A percentile compares a stretch with the other conserved stretches of the same genome.
phyloP scores from a whole-genome alignment of 1,284 basidiomycete species.

The Ustilago sp. region DNA sequence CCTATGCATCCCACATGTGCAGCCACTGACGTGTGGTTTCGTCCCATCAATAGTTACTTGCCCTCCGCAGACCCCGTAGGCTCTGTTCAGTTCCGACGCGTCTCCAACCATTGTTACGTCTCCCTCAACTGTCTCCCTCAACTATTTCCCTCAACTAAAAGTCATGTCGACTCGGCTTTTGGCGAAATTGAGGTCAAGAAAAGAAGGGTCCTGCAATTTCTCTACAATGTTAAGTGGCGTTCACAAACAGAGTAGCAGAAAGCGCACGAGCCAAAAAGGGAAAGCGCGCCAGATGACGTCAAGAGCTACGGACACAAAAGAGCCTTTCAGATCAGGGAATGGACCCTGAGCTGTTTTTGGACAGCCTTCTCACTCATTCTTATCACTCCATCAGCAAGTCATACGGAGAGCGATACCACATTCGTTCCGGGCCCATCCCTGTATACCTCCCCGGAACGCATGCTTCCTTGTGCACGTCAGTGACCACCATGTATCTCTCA shows the following conservation, averaged over 20 bases:
- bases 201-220: neutral
- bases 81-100: too few species aligned
- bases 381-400: conserved; percentile 3
- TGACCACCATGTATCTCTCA: conserved; percentile 26
- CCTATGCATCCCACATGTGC: too few species aligned
- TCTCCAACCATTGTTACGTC: too few species aligned
- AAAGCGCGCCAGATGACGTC: conserved; percentile 26
- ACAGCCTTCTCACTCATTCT: neutral
- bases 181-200: conserved; percentile 11
- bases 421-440: neutral
- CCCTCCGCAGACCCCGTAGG: too few species aligned
- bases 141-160: too few species aligned
- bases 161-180: neutral
- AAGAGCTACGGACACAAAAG: conserved; percentile 6
- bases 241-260: neutral
- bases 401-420: neutral
- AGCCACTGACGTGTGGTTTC: too few species aligned
- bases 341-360: conserved; percentile 28
- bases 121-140: too few species aligned
- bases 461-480: neutral
- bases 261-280: conserved; percentile 20
- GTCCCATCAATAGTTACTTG: too few species aligned
- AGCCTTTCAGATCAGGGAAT: neutral
- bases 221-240: neutral
- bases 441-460: neutral